Base-by-base conservation (phyloP, 2,329 filamentous ascomycete genomes). In the Coniochaeta sp. region DNA sequence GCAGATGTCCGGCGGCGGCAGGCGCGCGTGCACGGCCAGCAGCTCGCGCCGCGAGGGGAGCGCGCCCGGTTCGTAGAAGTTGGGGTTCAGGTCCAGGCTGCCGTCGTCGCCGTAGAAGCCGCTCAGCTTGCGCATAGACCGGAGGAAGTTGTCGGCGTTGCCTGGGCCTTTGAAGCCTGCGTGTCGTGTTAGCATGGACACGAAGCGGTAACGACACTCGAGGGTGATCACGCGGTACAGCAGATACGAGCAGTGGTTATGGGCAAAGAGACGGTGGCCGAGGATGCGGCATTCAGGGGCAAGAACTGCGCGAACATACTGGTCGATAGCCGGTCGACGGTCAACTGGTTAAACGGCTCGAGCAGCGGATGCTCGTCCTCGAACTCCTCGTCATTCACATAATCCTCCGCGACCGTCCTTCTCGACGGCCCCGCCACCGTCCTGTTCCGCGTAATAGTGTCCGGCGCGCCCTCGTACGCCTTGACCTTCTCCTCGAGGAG, bases 1-100 rank as follows among this genome's bases (percentile, higher is more conserved):
- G 0, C 80, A 80, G 62, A 81, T 77, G 34, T 81, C 77, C 12
- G 77, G 72, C 0, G 80, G 79, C 0, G 81, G 81, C 1, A 83
- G 68, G 16, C 75, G 70, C 22, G 77, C 55, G 68, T n/a, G 73
- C 59, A 14, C 65, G 42, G 40, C 63, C 65, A 54, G 30, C 4
- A 58, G 58, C 1, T 52, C 66, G 9, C 70, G 66, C 4, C 72
- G 67, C 0, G 73, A 72, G 0, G 73, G 71, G 9, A 76, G 62
- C 2, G 70, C 69, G 2, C 66, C 68, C 0, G 71, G 70, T 26
- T 75, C 71, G 57, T 73, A 75, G 28, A 74, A 70, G 38, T 70
- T 68, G 2, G 68, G 64, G 26, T 68, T 68, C 1, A 67, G 63
- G 14, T 74, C 72, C 1, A 75, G 63, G 42, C 66, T 67, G 4